Base-by-base conservation (phyloP, 164 flowering plant species). In the Echeveria elegans region DNA sequence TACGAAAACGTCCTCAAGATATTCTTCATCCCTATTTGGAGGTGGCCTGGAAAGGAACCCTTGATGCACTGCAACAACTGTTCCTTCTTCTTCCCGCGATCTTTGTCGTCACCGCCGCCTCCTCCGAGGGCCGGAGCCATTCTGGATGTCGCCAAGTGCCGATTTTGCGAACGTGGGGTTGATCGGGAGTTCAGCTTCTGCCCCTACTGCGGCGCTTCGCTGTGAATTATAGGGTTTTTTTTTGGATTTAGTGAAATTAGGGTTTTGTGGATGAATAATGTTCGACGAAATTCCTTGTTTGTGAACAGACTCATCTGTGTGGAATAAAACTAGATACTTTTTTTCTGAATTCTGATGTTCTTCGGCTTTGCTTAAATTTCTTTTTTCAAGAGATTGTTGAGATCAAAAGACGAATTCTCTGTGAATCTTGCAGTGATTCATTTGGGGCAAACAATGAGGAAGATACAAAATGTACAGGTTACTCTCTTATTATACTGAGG, bases 131-230 rank as follows among this genome's bases (percentile, higher is more conserved):
- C 24, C 45, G 45, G 26, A 18, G 43, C 63, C 26, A 50, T 70
- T 21, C 37, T 76, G 9, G 77, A 75, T 50, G 68, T 14, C 47
- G 69, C 79, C 26, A 79, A 80, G 29, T 88, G 96, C 74, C 80
- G 75, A 24, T 84, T 74, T 64, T 90, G 97, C 66, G 74, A 76
- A 68, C 75, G 85, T 34, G 72, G 56, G 14, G 88, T 89, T 28
- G 88, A 85, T 53, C 70, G 84, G 12, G 80, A 83, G 5, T 92
- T 88, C 75, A 74, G 74, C 4, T 93, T 87, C 82, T 90, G 98
- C 77, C 98, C 98, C 64, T 93, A 71, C 66, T 93, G 97, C 66
- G 97, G 98, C n/a, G 72, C 83, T 28, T 63, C 84, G 36, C 80
- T 89, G 76, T 89, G 45, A 63, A 28, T 6, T 18, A 23, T 14